These are phyloP conservation scores for Globisporangium polare DNA, from an alignment of 352 stramenopile genomes.

Conservation along the genomic window DNA sequence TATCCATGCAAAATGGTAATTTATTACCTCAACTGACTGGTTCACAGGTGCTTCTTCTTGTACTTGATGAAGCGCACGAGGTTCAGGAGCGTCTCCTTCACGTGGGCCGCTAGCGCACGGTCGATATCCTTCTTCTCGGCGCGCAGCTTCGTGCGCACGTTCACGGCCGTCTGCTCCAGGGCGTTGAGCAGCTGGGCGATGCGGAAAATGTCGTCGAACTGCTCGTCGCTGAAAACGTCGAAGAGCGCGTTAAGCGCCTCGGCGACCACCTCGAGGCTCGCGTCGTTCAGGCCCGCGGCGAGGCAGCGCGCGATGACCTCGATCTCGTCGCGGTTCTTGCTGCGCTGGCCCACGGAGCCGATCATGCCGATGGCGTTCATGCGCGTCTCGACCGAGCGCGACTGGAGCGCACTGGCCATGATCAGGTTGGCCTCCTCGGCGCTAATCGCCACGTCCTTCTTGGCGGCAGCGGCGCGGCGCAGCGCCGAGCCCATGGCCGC, in stretches of 20 bases:
- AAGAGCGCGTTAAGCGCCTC: slow-evolving; percentile 85
- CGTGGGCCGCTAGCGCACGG: slow-evolving; percentile 69
- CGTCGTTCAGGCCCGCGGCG: slow-evolving; percentile 51
- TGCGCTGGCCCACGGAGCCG: slow-evolving; percentile 71
- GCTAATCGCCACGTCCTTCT: slow-evolving; percentile 47
- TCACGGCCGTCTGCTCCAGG: slow-evolving; percentile 57
- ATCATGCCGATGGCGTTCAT: slow-evolving; percentile 78
- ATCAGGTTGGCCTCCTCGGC: slow-evolving; percentile 67
- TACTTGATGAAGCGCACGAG: slow-evolving; percentile 90
- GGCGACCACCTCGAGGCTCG: slow-evolving; percentile 77
- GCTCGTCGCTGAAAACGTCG: slow-evolving; percentile 80
- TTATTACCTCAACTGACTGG: background rate
- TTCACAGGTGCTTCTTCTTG: slow-evolving; percentile 86
- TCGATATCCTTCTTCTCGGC: slow-evolving; percentile 77
- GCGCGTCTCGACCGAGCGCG: slow-evolving; percentile 58
- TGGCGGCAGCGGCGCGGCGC: slow-evolving; percentile 50
- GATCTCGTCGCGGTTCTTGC: slow-evolving; percentile 57
- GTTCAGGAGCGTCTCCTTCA: slow-evolving; percentile 87
- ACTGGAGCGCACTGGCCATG: slow-evolving; percentile 56
- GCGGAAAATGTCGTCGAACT: slow-evolving; percentile 74
- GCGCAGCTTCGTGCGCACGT: slow-evolving; percentile 70
- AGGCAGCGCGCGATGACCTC: slow-evolving; percentile 68
- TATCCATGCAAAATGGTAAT: background rate
- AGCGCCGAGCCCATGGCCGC: slow-evolving; percentile 70
- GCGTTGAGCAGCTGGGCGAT: slow-evolving; percentile 53